phyloP scores from a whole-genome alignment of 164 flowering plant species.

The Sedum album region DNA sequence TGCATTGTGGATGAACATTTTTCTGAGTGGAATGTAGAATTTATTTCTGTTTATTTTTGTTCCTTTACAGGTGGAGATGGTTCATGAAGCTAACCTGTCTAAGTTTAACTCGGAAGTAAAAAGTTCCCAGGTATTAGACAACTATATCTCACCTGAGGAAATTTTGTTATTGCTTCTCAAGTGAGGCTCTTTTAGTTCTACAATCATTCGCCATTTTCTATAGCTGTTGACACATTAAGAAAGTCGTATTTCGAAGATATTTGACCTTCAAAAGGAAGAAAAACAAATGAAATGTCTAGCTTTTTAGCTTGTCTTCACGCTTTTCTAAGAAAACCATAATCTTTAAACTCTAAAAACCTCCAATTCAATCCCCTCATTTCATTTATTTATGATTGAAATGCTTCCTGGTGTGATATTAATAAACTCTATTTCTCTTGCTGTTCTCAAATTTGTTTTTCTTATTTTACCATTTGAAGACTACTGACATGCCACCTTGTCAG shows the following conservation, averaged over 20 bases:
- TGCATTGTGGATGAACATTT: neutral
- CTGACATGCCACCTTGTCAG: neutral
- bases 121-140: constrained; percentile 50
- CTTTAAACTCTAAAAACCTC: too few species aligned
- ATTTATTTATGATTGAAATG: too few species aligned
- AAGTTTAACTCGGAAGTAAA: constrained; percentile 68
- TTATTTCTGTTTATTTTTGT: neutral
- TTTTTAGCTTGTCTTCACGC: too few species aligned
- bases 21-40: neutral
- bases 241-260: too few species aligned
- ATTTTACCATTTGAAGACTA: neutral
- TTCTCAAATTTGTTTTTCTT: too few species aligned
- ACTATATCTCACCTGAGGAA: neutral
- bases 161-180: neutral
- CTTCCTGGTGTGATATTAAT: too few species aligned
- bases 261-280: too few species aligned
- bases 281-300: too few species aligned
- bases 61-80: constrained; percentile 38
- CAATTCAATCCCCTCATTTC: too few species aligned
- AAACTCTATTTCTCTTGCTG: too few species aligned
- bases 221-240: neutral
- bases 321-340: too few species aligned
- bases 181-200: neutral
- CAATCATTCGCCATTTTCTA: neutral
- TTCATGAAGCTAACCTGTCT: constrained; percentile 49